These are phyloP conservation scores for Phialophora expanda DNA, from an alignment of 2,329 filamentous ascomycete species.

Conservation along the genomic window DNA sequence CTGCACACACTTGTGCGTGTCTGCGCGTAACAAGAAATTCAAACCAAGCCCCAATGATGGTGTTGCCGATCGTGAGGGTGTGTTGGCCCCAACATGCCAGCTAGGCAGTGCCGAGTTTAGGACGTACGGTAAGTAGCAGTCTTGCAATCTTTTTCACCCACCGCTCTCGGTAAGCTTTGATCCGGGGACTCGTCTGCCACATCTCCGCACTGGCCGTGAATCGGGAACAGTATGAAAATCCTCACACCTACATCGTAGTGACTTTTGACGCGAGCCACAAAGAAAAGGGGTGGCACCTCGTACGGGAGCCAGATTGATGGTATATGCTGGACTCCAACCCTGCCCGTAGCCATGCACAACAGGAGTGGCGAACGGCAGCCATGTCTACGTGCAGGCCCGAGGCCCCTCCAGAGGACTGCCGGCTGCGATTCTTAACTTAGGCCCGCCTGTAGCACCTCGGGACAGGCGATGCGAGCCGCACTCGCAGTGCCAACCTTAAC, in stretches of 20 bases:
- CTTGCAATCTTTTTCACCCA: not conserved
- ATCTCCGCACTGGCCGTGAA: not conserved
- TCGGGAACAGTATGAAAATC: not conserved
- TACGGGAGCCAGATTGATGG: too few relatives aligned
- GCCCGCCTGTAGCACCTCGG: conserved; percentile 10
- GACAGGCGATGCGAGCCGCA: conserved; percentile 17
- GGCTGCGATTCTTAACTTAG: not conserved
- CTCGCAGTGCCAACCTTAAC: conserved; percentile 11
- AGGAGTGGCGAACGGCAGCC: too few relatives aligned
- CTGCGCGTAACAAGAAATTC: not conserved
- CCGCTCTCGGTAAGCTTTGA: not conserved
- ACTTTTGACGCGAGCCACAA: not conserved
- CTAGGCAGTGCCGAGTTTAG: not conserved
- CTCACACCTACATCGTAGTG: not conserved
- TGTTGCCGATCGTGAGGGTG: conserved; percentile 5
- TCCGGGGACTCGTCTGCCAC: not conserved
- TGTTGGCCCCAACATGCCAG: not conserved
- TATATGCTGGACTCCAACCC: too few relatives aligned
- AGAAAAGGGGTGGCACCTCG: too few relatives aligned
- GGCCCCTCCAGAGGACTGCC: too few relatives aligned
- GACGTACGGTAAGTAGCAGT: not conserved
- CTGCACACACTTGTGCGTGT: conserved; percentile 6
- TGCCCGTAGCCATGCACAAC: too few relatives aligned
- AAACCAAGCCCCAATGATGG: not conserved
- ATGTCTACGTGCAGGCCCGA: too few relatives aligned